Evolutionary conservation across 1,284 basidiomycete genomes (phyloP), one percentile per base, ranked within the genome.

Genomic region (Boletus nobilissimus): DNA sequence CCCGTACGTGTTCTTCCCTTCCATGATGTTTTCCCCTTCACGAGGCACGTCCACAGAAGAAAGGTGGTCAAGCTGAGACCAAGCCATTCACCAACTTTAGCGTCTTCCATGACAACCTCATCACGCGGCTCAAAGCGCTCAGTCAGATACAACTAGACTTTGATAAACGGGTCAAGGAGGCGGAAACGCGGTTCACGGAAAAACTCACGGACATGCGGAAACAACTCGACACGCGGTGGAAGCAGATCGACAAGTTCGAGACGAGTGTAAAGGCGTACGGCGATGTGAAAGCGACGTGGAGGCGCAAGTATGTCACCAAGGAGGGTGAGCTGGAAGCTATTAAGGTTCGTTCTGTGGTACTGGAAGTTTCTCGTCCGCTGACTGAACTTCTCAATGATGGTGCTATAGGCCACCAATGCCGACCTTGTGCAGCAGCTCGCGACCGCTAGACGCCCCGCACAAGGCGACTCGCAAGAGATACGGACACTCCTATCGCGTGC

Each of bases 51-150:
- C 66, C 66, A 46, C 81, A 94, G 93, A 95, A 95, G 86, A 94
- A 94, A 83, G 88, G 91, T 9, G 88, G 90, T 4, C 91, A 93
- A 77, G 92, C 93, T 0, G 96, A 97, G 85, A 95, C 95, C 5
- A 97, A 97, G 83, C 96, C 97, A 0, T 97, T 96, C 85, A 96
- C 95, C 48, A 98, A 98, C 88, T 99, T 99, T 84, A 89, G 91
- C 78, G 94, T 97, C 76, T 99, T 99, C 90, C 96, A 97, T 81
- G 97, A 99, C 86, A 97, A 96, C 80, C 91, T 99, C n/a, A 93
- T 98, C 82, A 92, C 93, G 2, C 92, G 97, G 14, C 89, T 99
- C 69, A 96, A 97, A 81, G 89, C 92, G 1, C 92, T 99, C 76
- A 94, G 92, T 68, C 92, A 96, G 78, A 94, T 98, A 54, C 94